Conservation (phyloP, 495 filamentous ascomycete species). For the Gamarada debralockiae region DNA sequence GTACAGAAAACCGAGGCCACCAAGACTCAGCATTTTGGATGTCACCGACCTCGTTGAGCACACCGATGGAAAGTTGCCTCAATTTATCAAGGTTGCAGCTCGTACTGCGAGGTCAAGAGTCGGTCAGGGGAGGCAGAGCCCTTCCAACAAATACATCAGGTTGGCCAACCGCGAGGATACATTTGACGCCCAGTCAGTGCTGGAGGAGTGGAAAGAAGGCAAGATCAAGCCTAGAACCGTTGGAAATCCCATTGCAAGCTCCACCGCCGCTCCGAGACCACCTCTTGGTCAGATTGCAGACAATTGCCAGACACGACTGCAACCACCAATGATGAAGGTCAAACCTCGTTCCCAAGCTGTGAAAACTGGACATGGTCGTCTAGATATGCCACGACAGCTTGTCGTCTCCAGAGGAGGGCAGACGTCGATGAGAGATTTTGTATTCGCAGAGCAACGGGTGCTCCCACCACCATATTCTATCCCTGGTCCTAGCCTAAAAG, state of each 20-base stretch:
- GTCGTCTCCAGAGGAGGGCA: slow-evolving; percentile 6
- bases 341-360: slow-evolving; percentile 11
- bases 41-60: not conserved
- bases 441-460: slow-evolving; percentile 3
- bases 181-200: slow-evolving; percentile 61
- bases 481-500: not conserved
- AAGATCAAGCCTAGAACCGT: slow-evolving; percentile 37
- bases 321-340: slow-evolving; percentile 7
- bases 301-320: slow-evolving; percentile 18
- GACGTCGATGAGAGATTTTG: slow-evolving; percentile 8
- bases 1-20: not conserved
- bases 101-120: slow-evolving; percentile 58
- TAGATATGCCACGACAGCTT: slow-evolving; percentile 1
- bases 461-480: not conserved
- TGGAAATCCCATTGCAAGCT: not conserved
- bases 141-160: slow-evolving; percentile 68
- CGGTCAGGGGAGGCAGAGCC: slow-evolving; percentile 68
- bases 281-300: slow-evolving; percentile 10
- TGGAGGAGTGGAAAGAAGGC: slow-evolving; percentile 76
- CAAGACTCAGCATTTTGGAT: slow-evolving; percentile 21
- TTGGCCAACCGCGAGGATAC: slow-evolving; percentile 71
- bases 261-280: not conserved
- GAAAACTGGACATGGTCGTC: slow-evolving; percentile 21
- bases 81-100: slow-evolving; percentile 75
- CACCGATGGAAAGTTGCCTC: slow-evolving; percentile 60